Evolutionary conservation across 148 eudicot species (phyloP).

Genomic region (Fagopyrum tataricum): DNA sequence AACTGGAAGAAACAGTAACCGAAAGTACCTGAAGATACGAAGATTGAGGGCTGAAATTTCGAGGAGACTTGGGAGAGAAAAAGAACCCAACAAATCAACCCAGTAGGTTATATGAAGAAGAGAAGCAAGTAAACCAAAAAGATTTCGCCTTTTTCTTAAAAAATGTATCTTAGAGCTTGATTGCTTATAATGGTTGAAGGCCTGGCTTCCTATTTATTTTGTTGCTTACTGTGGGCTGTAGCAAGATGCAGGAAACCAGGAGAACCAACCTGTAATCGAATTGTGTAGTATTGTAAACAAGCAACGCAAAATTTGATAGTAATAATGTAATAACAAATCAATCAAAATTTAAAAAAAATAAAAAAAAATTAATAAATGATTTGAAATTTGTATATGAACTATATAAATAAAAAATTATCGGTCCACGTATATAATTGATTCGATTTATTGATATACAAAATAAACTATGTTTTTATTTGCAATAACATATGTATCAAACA

Average conservation of each 20-base stretch:
- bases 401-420: too few species aligned
- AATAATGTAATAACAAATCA: not conserved
- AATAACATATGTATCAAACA: too few species aligned
- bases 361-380: too few species aligned
- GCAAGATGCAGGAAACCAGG: slow-evolving; percentile 2
- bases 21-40: slow-evolving; percentile 6
- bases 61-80: slow-evolving; percentile 13
- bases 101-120: not conserved
- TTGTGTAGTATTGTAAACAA: not conserved
- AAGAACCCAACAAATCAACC: not conserved
- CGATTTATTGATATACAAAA: too few species aligned
- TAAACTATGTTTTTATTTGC: too few species aligned
- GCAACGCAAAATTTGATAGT: not conserved
- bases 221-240: not conserved
- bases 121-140: not conserved
- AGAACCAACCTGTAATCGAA: slow-evolving; percentile 4
- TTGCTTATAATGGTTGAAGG: not conserved
- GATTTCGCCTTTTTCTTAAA: not conserved
- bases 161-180: not conserved
- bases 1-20: slow-evolving; percentile 10
- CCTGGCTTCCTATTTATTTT: not conserved
- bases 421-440: too few species aligned
- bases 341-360: not conserved
- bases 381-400: too few species aligned
- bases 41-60: slow-evolving; percentile 8